Conservation (phyloP, 1,284 basidiomycete genomes). For the Marasmius fiardii region DNA sequence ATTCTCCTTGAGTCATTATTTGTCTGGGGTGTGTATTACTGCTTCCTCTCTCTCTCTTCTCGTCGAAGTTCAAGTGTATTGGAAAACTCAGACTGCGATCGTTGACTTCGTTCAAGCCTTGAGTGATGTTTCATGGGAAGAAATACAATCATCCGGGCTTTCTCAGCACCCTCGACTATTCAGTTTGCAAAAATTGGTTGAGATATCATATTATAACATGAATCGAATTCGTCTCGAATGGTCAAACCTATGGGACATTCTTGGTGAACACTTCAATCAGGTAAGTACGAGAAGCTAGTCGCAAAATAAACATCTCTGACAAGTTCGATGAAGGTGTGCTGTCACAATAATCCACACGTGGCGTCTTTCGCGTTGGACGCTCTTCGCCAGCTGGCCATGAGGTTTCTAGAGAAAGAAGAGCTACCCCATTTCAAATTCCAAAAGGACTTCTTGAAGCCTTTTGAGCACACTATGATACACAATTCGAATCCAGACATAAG, state of each 20-base stretch:
- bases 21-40: constrained; percentile 79
- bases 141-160: constrained; percentile 95
- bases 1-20: constrained; percentile 91
- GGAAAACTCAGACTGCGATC: constrained; percentile 76
- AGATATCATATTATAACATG: constrained; percentile 99
- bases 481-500: constrained; percentile 94
- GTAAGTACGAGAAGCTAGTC: constrained; percentile 37
- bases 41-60: not conserved
- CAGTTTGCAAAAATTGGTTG: constrained; percentile 97
- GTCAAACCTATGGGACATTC: constrained; percentile 97
- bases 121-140: constrained; percentile 98
- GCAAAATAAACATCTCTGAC: constrained; percentile 7
- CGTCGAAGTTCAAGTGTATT: too few species aligned
- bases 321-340: constrained; percentile 68
- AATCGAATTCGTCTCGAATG: constrained; percentile 97
- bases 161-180: constrained; percentile 94
- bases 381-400: constrained; percentile 96
- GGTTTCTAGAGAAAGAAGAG: constrained; percentile 99
- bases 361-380: constrained; percentile 98
- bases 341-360: constrained; percentile 96
- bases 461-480: constrained; percentile 97
- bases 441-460: constrained; percentile 98
- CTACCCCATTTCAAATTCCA: constrained; percentile 99
- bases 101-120: constrained; percentile 97
- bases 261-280: constrained; percentile 99